Conservation (phyloP, 495 filamentous ascomycete species). For the Aspergillus sparsus region DNA sequence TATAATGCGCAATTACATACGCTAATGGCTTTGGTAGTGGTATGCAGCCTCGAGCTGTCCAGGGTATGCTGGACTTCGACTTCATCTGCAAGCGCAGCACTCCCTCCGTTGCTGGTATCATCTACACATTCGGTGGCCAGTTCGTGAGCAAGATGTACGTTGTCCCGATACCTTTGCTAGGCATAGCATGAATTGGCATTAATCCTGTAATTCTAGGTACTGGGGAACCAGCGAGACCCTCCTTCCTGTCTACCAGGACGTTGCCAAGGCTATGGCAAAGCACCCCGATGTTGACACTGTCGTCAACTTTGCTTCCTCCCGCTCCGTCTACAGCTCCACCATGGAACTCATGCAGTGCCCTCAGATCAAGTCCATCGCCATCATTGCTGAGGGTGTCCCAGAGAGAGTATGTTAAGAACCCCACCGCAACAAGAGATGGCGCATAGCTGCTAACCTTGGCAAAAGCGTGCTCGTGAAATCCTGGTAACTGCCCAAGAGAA, state of each 20-base stretch:
- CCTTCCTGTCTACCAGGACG: conserved; percentile 95
- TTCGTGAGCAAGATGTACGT: conserved; percentile 98
- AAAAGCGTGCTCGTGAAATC: conserved; percentile 92
- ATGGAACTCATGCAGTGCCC: conserved; percentile 98
- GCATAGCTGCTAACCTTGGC: conserved; percentile 26
- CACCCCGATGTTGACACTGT: conserved; percentile 96
- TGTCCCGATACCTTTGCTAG: neutral
- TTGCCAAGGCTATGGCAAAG: conserved; percentile 92
- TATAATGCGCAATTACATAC: conserved; percentile 12
- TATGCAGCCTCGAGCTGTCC: conserved; percentile 94
- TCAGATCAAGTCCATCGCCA: conserved; percentile 96
- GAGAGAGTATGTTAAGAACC: conserved; percentile 73
- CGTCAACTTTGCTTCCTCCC: conserved; percentile 99
- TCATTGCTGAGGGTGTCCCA: conserved; percentile 98
- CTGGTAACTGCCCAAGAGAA: conserved; percentile 93
- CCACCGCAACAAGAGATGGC: conserved; percentile 1
- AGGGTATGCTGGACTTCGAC: conserved; percentile 99
- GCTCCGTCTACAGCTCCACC: conserved; percentile 95
- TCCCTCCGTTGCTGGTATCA: conserved; percentile 97
- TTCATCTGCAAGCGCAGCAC: conserved; percentile 99
- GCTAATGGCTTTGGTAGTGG: conserved; percentile 55
- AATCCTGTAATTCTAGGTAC: conserved; percentile 56
- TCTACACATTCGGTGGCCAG: conserved; percentile 99
- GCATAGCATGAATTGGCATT: neutral
- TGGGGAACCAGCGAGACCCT: conserved; percentile 99